Percentiles rank a stretch among this genome's conserved stretches.
phyloP scores from a whole-genome alignment of 2,329 filamentous ascomycete species.

The Colletotrichum costaricense region DNA sequence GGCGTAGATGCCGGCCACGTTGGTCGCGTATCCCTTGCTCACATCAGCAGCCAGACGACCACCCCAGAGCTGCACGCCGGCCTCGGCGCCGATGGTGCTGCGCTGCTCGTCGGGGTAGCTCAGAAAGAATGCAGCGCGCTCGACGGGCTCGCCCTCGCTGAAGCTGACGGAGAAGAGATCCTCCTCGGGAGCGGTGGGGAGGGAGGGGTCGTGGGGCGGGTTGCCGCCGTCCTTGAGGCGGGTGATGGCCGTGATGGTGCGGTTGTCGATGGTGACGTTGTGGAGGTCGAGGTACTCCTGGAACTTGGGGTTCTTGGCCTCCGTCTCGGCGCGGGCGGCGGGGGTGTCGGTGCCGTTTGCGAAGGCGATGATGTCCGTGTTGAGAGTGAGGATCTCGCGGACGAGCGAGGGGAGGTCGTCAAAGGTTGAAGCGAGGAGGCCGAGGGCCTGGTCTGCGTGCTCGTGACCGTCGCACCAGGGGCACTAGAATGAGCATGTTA shows the following conservation, averaged over 20 bases:
- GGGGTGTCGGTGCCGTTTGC: constrained; percentile 69
- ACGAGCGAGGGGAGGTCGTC: constrained; percentile 56
- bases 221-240: constrained; percentile 56
- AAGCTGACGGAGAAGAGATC: constrained; percentile 69
- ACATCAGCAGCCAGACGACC: constrained; percentile 56
- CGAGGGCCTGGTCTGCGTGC: constrained; percentile 68
- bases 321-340: constrained; percentile 50
- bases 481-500: constrained; percentile 48
- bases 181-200: constrained; percentile 58
- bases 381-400: constrained; percentile 65
- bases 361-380: constrained; percentile 66
- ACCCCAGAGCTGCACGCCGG: constrained; percentile 58
- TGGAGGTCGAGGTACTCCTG: constrained; percentile 59
- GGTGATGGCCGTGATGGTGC: constrained; percentile 60
- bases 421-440: constrained; percentile 60
- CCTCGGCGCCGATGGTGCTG: constrained; percentile 57
- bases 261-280: constrained; percentile 66
- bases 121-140: constrained; percentile 63
- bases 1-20: constrained; percentile 65
- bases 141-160: constrained; percentile 52
- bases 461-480: constrained; percentile 74
- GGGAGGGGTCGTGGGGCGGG: constrained; percentile 52
- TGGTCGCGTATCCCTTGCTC: constrained; percentile 60
- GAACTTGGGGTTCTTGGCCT: constrained; percentile 58
- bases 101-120: constrained; percentile 60